Percentiles rank a stretch among this genome's conserved stretches.
phyloP scores from a whole-genome alignment of 1,284 basidiomycete genomes.

The Pseudozyma pruni region DNA sequence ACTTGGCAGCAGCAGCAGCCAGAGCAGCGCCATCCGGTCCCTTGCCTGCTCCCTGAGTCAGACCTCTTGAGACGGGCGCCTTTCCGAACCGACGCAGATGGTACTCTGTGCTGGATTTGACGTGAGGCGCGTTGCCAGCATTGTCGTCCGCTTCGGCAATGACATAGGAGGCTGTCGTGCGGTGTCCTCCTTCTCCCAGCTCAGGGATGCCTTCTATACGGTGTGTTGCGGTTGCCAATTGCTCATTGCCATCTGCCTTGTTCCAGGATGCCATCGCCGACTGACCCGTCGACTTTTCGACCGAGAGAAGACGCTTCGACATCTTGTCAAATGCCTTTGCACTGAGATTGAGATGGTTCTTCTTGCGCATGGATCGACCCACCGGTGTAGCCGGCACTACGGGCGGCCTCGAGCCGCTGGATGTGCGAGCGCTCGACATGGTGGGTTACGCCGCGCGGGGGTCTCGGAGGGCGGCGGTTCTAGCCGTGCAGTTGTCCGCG shows the following conservation, averaged over 20 bases:
- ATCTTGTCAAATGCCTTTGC: constrained; percentile 61
- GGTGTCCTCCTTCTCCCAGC: constrained; percentile 44
- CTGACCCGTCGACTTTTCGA: constrained; percentile 40
- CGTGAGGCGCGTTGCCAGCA: constrained; percentile 15
- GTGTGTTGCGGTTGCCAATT: constrained; percentile 21
- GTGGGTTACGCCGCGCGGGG: background rate
- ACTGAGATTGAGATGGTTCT: constrained; percentile 53
- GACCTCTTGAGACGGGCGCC: constrained; percentile 40
- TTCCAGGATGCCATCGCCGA: constrained; percentile 36
- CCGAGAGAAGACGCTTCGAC: constrained; percentile 43
- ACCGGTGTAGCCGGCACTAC: constrained; percentile 45
- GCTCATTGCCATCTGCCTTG: constrained; percentile 26
- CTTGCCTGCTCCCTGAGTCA: constrained; percentile 48
- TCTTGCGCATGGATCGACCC: constrained; percentile 46
- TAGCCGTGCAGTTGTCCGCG: too few relatives aligned
- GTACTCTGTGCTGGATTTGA: constrained; percentile 45
- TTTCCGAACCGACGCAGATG: constrained; percentile 43
- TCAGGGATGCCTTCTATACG: constrained; percentile 43
- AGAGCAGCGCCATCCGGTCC: constrained; percentile 56
- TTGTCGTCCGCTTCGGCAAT: constrained; percentile 46
- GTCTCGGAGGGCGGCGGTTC: background rate
- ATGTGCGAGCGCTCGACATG: constrained; percentile 37
- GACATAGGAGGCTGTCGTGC: constrained; percentile 43
- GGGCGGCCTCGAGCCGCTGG: constrained; percentile 42
- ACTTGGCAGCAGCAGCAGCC: constrained; percentile 54